Percentiles rank a stretch among this genome's conserved stretches.
Conservation (phyloP, 1,139 yeast species). For the Blastobotrys indianensis region DNA sequence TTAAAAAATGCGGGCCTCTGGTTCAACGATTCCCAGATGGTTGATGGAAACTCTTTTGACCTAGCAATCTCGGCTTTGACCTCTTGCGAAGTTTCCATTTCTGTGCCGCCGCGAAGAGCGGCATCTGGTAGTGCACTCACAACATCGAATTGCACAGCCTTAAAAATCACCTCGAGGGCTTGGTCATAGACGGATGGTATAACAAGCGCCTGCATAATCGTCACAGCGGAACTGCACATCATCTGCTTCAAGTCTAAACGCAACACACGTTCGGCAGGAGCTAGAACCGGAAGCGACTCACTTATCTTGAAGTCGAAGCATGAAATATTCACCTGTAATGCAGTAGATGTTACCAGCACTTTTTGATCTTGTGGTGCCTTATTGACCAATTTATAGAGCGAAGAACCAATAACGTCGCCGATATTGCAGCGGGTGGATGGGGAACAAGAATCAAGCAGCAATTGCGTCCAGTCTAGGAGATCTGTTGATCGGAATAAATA, state of each 20-base stretch:
- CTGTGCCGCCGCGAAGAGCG: slow-evolving; percentile 3
- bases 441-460: slow-evolving; percentile 3
- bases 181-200: slow-evolving; percentile 8
- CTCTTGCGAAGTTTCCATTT: slow-evolving; percentile 9
- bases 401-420: slow-evolving; percentile 8
- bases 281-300: slow-evolving; percentile 9
- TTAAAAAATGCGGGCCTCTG: slow-evolving; percentile 12
- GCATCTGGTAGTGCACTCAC: slow-evolving; percentile 19
- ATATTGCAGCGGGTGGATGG: background rate
- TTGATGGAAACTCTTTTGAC: slow-evolving; percentile 9
- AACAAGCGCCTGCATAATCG: slow-evolving; percentile 6
- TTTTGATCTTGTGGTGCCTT: slow-evolving; percentile 4
- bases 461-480: slow-evolving; percentile 9
- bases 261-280: slow-evolving; percentile 6
- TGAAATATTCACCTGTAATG: slow-evolving; percentile 1
- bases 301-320: slow-evolving; percentile 6
- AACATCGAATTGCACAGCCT: slow-evolving; percentile 15
- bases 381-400: slow-evolving; percentile 3
- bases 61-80: slow-evolving; percentile 17
- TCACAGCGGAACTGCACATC: slow-evolving; percentile 1
- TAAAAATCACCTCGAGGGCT: slow-evolving; percentile 12
- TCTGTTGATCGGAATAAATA: slow-evolving; percentile 1
- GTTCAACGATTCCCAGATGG: slow-evolving; percentile 16
- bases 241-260: slow-evolving; percentile 12
- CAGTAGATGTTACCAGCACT: background rate